Base-by-base conservation (phyloP, 2,329 filamentous ascomycete species). In the Diplodia sapinea region DNA sequence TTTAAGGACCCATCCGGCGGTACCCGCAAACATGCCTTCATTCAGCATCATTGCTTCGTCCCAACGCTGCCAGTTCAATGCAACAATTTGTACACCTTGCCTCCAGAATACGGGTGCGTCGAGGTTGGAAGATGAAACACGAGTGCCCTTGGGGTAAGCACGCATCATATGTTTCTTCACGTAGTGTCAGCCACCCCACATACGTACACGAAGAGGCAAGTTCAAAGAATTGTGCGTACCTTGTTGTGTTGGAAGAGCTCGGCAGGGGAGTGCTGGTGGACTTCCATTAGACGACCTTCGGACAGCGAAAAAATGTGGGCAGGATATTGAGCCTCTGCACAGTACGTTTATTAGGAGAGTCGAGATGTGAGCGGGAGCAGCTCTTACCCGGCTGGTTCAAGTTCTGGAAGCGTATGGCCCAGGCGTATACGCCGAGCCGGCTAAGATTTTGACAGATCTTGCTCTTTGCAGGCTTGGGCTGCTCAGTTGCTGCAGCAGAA, bases 1-100 rank as follows among this genome's bases (percentile, higher is more conserved):
- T 79, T 97, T 97, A 69, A 95, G 83, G 2, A 94, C 88, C 91
- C 92, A 97, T 50, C 94, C 94, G 51, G 87, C 82, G 62, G 91
- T 90, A 11, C 88, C 91, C 1, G 88, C 86, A 78, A 97, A 97
- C 92, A 96, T 95, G 72, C 88, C 94, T 75, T 95, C 89, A 75
- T 97, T 97, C 15, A 97, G 85, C 94, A 97, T 97, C 89, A 96
- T 96, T 38, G 92, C 93, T 72, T 92, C 90, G 74, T 97, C 93
- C 78, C 91, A 89, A 69, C 89, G 90, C 79, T 98, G 94, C 92
- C 94, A 98, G 80, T 97, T 97, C 69, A 98, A 82, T 0, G 94
- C 94, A 1, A 96, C 93, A 72, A 97, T 90, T 78, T 97, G 94
- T 3, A 96, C 90, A 15, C 94, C 94, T 71, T 92, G 89, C 38